Evolutionary conservation across 2,329 filamentous ascomycete species (phyloP).

Genomic region (Aspergillus ochraceus): DNA sequence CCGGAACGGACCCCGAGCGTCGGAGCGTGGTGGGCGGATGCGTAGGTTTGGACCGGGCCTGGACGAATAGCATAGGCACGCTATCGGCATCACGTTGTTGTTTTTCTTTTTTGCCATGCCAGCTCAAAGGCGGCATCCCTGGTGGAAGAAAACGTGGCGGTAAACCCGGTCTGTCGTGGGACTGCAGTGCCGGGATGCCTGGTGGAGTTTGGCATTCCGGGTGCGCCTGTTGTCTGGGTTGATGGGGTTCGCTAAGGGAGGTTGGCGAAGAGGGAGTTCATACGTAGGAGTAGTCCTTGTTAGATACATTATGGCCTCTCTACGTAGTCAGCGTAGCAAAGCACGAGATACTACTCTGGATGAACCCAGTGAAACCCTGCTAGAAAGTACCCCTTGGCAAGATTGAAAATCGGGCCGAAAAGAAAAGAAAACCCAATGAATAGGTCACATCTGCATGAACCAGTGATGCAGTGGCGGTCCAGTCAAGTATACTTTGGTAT

Average conservation of each 20-base stretch:
- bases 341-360: too few species aligned
- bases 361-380: not conserved
- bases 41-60: not conserved
- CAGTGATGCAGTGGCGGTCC: slow-evolving; percentile 7
- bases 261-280: too few species aligned
- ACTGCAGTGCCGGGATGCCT: not conserved
- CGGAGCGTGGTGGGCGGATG: not conserved
- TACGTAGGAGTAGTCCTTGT: too few species aligned
- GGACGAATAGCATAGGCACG: not conserved
- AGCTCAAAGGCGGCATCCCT: slow-evolving; percentile 5
- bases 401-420: not conserved
- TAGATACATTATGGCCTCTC: too few species aligned
- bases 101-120: not conserved
- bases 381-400: not conserved
- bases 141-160: slow-evolving; percentile 6
- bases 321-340: not conserved
- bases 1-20: not conserved
- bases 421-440: not conserved
- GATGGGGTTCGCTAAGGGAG: too few species aligned
- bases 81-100: not conserved
- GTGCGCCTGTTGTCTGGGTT: too few species aligned
- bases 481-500: slow-evolving; percentile 1
- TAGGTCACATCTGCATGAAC: slow-evolving; percentile 4
- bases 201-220: not conserved
- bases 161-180: not conserved